Percentiles rank a stretch among this genome's conserved stretches.
phyloP scores from a whole-genome alignment of 257 asterid species.

The Solanum gracilifrons region DNA sequence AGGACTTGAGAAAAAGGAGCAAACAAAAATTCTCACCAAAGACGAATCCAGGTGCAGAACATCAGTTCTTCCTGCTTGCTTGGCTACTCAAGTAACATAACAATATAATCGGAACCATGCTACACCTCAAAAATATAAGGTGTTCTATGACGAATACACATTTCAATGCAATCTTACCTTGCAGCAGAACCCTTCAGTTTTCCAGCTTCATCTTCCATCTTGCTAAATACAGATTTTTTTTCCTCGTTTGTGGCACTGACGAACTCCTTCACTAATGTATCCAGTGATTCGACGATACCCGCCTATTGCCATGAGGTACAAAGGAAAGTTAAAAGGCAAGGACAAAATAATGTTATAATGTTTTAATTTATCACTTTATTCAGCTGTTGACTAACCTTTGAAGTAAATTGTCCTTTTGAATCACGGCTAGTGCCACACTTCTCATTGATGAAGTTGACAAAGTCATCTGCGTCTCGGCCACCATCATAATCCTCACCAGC shows the following conservation, averaged over 20 bases:
- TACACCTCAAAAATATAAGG: background rate
- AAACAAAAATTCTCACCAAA: background rate
- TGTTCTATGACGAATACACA: background rate
- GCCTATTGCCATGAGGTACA: slow-evolving; percentile 39
- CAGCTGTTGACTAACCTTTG: slow-evolving; percentile 42
- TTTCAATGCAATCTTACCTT: slow-evolving; percentile 31
- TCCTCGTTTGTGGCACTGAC: slow-evolving; percentile 44
- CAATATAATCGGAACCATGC: background rate
- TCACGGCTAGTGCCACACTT: slow-evolving; percentile 85
- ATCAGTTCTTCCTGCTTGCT: background rate
- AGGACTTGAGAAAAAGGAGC: background rate
- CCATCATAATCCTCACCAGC: slow-evolving; percentile 92
- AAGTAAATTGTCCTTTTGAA: slow-evolving; percentile 62
- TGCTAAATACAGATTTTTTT: slow-evolving; percentile 37
- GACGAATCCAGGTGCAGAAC: background rate
- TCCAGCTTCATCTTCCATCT: slow-evolving; percentile 67
- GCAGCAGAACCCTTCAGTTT: slow-evolving; percentile 61
- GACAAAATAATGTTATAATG: background rate
- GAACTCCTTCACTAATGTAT: slow-evolving; percentile 65
- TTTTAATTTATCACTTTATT: background rate
- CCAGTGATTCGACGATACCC: slow-evolving; percentile 59
- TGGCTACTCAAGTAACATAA: background rate
- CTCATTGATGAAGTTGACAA: slow-evolving; percentile 78
- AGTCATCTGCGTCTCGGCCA: slow-evolving; percentile 52
- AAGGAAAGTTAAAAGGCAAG: background rate